Conservation (phyloP, 306 rosid genomes). For the Begonia loranthoides region DNA sequence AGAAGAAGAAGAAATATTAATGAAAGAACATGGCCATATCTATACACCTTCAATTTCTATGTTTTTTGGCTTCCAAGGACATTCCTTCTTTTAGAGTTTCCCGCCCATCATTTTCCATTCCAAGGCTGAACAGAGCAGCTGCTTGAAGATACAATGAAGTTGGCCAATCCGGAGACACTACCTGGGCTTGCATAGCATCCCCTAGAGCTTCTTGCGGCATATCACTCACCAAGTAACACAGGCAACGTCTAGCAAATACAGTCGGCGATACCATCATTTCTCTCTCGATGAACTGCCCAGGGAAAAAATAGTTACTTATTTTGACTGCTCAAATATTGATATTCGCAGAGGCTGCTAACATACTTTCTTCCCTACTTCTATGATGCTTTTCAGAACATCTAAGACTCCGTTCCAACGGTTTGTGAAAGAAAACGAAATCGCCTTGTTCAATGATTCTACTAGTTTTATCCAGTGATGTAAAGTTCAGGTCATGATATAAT, state of each 20-base stretch:
- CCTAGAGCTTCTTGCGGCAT: constrained; percentile 97
- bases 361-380: too few species aligned
- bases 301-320: constrained; percentile 5
- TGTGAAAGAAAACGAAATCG: too few species aligned
- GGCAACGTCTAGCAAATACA: constrained; percentile 73
- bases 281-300: constrained; percentile 72
- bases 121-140: constrained; percentile 79
- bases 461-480: not conserved
- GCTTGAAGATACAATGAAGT: constrained; percentile 94
- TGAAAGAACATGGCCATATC: constrained; percentile 17
- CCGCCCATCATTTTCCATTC: constrained; percentile 90
- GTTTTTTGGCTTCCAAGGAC: constrained; percentile 58
- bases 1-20: constrained; percentile 8
- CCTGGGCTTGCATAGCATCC: constrained; percentile 97
- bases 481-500: not conserved
- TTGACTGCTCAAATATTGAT: too few species aligned
- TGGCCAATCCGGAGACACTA: constrained; percentile 72
- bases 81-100: constrained; percentile 91
- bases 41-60: constrained; percentile 53
- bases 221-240: constrained; percentile 81
- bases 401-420: too few species aligned
- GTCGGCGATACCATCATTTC: constrained; percentile 95
- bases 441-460: too few species aligned
- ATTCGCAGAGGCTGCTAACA: too few species aligned
- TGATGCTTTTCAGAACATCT: too few species aligned